A percentile compares a stretch with the other conserved stretches of the same genome.
Conservation (phyloP, 2,329 filamentous ascomycete species). For the Botryotinia calthae region DNA sequence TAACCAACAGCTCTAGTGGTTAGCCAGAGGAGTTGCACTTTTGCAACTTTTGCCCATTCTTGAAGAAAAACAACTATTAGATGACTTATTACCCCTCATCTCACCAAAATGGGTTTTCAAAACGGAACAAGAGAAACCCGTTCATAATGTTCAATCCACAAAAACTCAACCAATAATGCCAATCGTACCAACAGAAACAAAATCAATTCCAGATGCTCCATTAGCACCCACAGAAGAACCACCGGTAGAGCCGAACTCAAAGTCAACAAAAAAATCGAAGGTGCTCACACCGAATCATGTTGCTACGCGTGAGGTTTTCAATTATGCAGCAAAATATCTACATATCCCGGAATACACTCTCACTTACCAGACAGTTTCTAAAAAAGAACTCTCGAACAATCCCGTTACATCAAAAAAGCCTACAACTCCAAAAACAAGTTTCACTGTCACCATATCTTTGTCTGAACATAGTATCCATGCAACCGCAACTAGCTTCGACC, state of each 20-base stretch:
- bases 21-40: neutral
- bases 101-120: neutral
- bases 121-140: too few relatives aligned
- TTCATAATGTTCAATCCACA: neutral
- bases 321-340: conserved; percentile 14
- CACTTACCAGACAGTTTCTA: too few relatives aligned
- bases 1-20: neutral
- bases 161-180: neutral
- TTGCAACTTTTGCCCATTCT: conserved; percentile 10
- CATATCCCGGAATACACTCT: neutral
- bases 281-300: neutral
- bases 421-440: neutral
- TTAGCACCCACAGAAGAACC: neutral
- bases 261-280: neutral
- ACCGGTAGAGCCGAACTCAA: neutral
- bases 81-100: neutral
- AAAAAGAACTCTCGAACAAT: neutral
- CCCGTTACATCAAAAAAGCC: neutral
- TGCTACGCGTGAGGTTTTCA: conserved; percentile 1
- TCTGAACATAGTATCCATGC: conserved; percentile 11
- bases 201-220: neutral
- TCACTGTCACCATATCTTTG: conserved; percentile 1
- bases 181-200: neutral
- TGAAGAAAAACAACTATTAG: neutral
- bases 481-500: neutral